Evolutionary conservation across 495 filamentous ascomycete genomes (phyloP).

Genomic region (Thermothielavioides terrestris): DNA sequence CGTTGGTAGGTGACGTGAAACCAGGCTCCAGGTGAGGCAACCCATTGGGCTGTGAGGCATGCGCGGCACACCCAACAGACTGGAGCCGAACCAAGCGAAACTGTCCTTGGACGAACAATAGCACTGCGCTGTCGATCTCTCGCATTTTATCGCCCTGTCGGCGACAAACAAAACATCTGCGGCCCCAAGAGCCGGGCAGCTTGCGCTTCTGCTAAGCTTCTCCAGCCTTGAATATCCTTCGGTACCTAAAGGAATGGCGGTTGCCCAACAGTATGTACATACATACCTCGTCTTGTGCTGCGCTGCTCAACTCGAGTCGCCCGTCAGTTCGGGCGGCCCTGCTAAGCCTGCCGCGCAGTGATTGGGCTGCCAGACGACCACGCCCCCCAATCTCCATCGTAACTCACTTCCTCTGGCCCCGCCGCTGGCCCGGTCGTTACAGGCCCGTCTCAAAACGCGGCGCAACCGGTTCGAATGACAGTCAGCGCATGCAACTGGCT

Average conservation of each 20-base stretch:
- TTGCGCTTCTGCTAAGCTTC: not conserved
- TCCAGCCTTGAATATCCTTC: too few relatives aligned
- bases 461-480: not conserved
- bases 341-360: not conserved
- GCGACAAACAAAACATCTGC: not conserved
- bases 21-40: not conserved
- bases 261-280: too few relatives aligned
- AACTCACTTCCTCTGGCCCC: not conserved
- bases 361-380: not conserved
- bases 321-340: too few relatives aligned
- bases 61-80: conserved; percentile 8
- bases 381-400: too few relatives aligned
- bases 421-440: conserved; percentile 6
- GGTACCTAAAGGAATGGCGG: not conserved
- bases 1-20: conserved; percentile 12
- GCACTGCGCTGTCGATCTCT: not conserved
- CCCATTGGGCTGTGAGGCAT: conserved; percentile 8
- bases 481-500: not conserved
- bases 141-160: not conserved
- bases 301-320: too few relatives aligned
- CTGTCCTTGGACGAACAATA: conserved; percentile 9
- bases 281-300: too few relatives aligned
- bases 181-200: not conserved
- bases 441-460: conserved; percentile 8
- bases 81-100: conserved; percentile 13